Evolutionary conservation across 768 basidiomycete genomes (phyloP).

Genomic region (Lentinus brumalis): DNA sequence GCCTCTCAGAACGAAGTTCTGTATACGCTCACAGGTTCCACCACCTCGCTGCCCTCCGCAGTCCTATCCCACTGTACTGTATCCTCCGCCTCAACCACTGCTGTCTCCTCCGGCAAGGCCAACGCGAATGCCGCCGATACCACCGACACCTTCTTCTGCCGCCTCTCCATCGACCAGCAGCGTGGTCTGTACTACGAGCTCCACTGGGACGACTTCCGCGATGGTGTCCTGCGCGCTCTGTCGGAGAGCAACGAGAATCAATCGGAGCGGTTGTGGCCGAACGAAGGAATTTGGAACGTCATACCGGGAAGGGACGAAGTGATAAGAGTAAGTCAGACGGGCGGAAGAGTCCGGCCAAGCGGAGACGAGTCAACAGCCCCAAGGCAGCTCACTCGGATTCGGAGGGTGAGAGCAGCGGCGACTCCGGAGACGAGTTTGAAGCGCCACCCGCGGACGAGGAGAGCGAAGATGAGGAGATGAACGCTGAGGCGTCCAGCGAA

Average conservation of each 20-base stretch:
- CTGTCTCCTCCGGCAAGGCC: not conserved
- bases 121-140: not conserved
- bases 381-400: constrained; percentile 7
- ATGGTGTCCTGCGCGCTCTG: constrained; percentile 37
- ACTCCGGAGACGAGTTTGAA: constrained; percentile 17
- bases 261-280: constrained; percentile 13
- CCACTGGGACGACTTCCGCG: constrained; percentile 57
- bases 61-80: constrained; percentile 32
- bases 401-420: constrained; percentile 7
- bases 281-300: constrained; percentile 22
- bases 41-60: constrained; percentile 53
- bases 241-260: not conserved
- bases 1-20: constrained; percentile 71
- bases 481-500: constrained; percentile 3
- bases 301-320: constrained; percentile 3
- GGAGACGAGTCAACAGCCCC: constrained; percentile 21
- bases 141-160: constrained; percentile 33
- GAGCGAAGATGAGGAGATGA: constrained; percentile 29
- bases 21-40: constrained; percentile 55
- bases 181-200: constrained; percentile 66
- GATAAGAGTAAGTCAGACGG: not conserved
- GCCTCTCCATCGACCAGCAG: constrained; percentile 55
- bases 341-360: constrained; percentile 13
- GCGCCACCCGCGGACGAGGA: not conserved
- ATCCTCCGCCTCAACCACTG: not conserved